Evolutionary conservation across 1,284 basidiomycete genomes (phyloP).

Genomic region (Sparassis latifolia): DNA sequence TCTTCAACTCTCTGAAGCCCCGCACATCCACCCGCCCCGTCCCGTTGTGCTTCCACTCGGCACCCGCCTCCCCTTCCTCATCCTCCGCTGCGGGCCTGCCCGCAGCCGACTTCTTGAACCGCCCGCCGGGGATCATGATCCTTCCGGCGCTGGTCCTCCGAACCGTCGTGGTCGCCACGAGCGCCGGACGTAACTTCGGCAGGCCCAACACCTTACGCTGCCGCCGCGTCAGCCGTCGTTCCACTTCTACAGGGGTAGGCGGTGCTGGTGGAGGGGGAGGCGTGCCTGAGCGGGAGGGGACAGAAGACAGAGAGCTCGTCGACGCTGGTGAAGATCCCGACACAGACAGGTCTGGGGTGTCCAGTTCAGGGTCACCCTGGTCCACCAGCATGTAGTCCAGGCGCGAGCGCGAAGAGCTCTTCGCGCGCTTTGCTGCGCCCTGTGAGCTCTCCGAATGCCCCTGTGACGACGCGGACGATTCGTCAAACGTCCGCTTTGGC

Average conservation of each 20-base stretch:
- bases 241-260: slow-evolving; percentile 10
- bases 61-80: slow-evolving; percentile 30
- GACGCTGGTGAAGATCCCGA: slow-evolving; percentile 35
- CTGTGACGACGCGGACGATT: slow-evolving; percentile 40
- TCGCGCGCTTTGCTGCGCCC: slow-evolving; percentile 36
- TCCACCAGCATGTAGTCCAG: slow-evolving; percentile 20
- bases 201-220: slow-evolving; percentile 63
- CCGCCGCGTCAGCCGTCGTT: slow-evolving; percentile 47
- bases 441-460: slow-evolving; percentile 32
- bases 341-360: slow-evolving; percentile 38
- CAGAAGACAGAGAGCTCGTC: slow-evolving; percentile 34
- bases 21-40: slow-evolving; percentile 70
- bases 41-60: slow-evolving; percentile 69
- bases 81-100: slow-evolving; percentile 20
- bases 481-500: slow-evolving; percentile 66
- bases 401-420: slow-evolving; percentile 20
- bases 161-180: slow-evolving; percentile 21
- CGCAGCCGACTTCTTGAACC: slow-evolving; percentile 28
- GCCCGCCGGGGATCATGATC: slow-evolving; percentile 55
- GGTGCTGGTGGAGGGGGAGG: slow-evolving; percentile 30
- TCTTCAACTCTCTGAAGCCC: slow-evolving; percentile 76
- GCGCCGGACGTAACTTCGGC: slow-evolving; percentile 40
- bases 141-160: slow-evolving; percentile 34
- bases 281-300: slow-evolving; percentile 31
- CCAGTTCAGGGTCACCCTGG: slow-evolving; percentile 29